Base-by-base conservation (phyloP, 257 asterid species). In the Ocimum tenuiflorum region DNA sequence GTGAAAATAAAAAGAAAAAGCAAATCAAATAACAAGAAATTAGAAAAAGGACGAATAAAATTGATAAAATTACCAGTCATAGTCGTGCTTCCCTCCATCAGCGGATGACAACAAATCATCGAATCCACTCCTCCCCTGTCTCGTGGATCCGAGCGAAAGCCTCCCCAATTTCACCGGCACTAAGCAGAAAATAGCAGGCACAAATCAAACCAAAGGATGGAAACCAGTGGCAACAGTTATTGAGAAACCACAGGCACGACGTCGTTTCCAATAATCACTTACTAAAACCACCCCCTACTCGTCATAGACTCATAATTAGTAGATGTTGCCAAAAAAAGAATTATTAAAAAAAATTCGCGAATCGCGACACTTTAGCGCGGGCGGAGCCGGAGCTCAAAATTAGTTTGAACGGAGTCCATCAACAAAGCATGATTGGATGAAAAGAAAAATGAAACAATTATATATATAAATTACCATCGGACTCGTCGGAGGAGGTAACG, bases 61-160 rank as follows among this genome's bases (percentile, higher is more conserved):
- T 15, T 15, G 56, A 45, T 33, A 29, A 71, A 49, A 71, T 50
- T 78, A 83, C 89, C 89, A 83, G 70, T 83, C 89, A 45, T 83
- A 83, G 67, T 83, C 89, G 64, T 83, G 77, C 71, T 83, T 83
- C 65, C 89, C 89, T 45, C 81, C 84, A 23, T 78, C 86, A 38
- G 77, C 76, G 8, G 85, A 65, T 9, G 88, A 64, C 65, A 83
- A 49, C 23, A 81, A 63, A 68, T 81, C 89, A 18, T 83, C 85
- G 38, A 78, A 70, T 59, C 83, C 83, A 70, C 60, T 80, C 79
- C 63, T 80, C 55, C 77, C 79, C 67, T 55, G 79, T 22, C 67
- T 78, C 1, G 75, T 82, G 27, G 86, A 76, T 78, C 89, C 89
- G 56, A 83, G 58, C 27, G 89, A 81, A 48, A 81, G 79, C 60